These are phyloP conservation scores for Debaryomyces sp. DNA, from an alignment of 1,139 yeast species.

Conservation along the genomic window DNA sequence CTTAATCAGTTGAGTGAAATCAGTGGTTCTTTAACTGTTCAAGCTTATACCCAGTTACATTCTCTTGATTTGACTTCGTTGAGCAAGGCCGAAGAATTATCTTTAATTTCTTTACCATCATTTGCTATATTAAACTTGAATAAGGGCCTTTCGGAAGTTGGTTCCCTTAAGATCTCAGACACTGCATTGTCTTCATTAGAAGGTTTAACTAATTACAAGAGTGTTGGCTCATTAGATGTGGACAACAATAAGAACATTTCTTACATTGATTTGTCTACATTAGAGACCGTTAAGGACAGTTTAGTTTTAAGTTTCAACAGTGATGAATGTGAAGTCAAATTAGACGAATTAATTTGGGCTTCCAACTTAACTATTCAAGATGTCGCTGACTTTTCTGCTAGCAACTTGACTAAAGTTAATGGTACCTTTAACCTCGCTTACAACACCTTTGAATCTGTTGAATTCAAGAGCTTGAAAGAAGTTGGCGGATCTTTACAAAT, in stretches of 20 bases:
- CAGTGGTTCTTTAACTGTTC: conserved; percentile 39
- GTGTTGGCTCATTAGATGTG: conserved; percentile 40
- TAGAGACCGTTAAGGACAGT: conserved; percentile 37
- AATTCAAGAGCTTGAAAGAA: conserved; percentile 30
- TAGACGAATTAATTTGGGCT: conserved; percentile 45
- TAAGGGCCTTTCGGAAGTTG: conserved; percentile 38
- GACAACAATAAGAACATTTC: conserved; percentile 51
- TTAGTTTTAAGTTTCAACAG: conserved; percentile 47
- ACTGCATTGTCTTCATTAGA: conserved; percentile 45
- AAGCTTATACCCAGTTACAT: conserved; percentile 46
- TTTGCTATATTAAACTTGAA: conserved; percentile 42
- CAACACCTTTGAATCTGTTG: conserved; percentile 39
- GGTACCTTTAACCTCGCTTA: conserved; percentile 46
- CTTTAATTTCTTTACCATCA: conserved; percentile 47
- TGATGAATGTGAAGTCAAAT: conserved; percentile 41
- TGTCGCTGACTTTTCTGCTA: conserved; percentile 32
- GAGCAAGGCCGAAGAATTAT: conserved; percentile 32
- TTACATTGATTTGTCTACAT: conserved; percentile 35
- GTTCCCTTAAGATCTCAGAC: conserved; percentile 41
- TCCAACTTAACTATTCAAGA: conserved; percentile 51
- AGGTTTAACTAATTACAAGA: conserved; percentile 36
- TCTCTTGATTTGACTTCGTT: conserved; percentile 41
- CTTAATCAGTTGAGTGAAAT: conserved; percentile 35
- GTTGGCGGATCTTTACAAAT: conserved; percentile 48
- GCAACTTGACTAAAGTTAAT: conserved; percentile 42